These are phyloP conservation scores for Coffea canephora DNA, from an alignment of 257 asterid species.

Conservation along the genomic window DNA sequence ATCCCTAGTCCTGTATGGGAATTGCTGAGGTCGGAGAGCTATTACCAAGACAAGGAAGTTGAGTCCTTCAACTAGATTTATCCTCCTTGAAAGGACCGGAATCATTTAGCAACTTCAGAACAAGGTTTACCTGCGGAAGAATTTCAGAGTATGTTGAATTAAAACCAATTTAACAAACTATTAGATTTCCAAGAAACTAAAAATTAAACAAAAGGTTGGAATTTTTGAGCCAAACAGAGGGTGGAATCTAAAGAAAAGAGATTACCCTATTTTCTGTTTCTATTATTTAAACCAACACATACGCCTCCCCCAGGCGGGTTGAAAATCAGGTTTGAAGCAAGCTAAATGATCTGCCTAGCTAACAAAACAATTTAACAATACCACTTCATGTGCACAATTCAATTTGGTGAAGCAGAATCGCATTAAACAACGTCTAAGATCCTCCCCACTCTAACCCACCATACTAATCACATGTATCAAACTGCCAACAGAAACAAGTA, in stretches of 20 bases:
- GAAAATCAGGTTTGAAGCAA: no score
- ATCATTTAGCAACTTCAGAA: slow-evolving; percentile 64
- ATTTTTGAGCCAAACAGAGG: not conserved
- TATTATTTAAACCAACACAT: no score
- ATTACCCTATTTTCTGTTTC: no score
- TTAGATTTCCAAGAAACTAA: not conserved
- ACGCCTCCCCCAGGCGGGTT: no score
- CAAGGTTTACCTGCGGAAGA: slow-evolving; percentile 62
- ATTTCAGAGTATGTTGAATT: not conserved
- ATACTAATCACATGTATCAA: not conserved
- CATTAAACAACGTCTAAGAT: not conserved
- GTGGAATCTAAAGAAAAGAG: not conserved
- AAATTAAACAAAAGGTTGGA: not conserved
- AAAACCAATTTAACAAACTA: not conserved
- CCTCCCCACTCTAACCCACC: not conserved
- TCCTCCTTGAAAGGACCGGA: slow-evolving; percentile 81
- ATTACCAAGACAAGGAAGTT: not conserved
- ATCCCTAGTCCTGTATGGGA: not conserved
- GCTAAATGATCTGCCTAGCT: no score
- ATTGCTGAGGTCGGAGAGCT: not conserved
- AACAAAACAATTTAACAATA: not conserved
- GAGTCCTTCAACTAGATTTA: not conserved
- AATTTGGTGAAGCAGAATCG: not conserved
- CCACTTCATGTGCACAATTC: not conserved
- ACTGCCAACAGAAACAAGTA: not conserved